Evolutionary conservation across 768 basidiomycete species (phyloP).

Genomic region (Mrakia blollopis): DNA sequence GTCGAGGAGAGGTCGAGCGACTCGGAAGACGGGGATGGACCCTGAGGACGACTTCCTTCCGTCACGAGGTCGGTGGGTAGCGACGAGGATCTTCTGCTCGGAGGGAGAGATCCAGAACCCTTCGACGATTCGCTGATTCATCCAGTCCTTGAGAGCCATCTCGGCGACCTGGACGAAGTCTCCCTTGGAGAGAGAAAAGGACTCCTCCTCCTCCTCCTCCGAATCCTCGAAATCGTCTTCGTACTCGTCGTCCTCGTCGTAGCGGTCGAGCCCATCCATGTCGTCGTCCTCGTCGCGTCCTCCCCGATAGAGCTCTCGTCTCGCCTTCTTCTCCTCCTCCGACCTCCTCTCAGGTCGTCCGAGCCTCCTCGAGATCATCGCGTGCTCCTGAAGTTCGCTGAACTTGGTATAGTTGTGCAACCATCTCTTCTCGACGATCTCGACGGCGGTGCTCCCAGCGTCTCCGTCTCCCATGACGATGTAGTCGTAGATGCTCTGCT

Average conservation of each 20-base stretch:
- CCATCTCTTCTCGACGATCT: conserved; percentile 1
- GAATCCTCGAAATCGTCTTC: conserved; percentile 13
- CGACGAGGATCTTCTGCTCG: background rate
- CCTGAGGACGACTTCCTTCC: too few relatives aligned
- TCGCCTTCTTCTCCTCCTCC: background rate
- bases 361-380: background rate
- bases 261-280: background rate
- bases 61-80: background rate
- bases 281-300: background rate
- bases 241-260: background rate
- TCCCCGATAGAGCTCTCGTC: background rate
- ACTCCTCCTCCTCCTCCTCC: conserved; percentile 2
- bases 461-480: background rate
- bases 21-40: background rate
- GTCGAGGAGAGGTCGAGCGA: conserved; percentile 2
- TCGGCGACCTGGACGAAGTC: conserved; percentile 14
- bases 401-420: background rate
- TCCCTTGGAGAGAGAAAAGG: background rate
- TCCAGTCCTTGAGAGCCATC: conserved; percentile 19
- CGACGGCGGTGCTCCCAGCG: background rate
- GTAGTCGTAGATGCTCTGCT: background rate
- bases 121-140: conserved; percentile 17
- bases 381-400: background rate
- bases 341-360: background rate
- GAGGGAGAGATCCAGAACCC: conserved; percentile 20